Base-by-base conservation (phyloP, 805 yeast genomes). In the Yarrowia sp. region DNA sequence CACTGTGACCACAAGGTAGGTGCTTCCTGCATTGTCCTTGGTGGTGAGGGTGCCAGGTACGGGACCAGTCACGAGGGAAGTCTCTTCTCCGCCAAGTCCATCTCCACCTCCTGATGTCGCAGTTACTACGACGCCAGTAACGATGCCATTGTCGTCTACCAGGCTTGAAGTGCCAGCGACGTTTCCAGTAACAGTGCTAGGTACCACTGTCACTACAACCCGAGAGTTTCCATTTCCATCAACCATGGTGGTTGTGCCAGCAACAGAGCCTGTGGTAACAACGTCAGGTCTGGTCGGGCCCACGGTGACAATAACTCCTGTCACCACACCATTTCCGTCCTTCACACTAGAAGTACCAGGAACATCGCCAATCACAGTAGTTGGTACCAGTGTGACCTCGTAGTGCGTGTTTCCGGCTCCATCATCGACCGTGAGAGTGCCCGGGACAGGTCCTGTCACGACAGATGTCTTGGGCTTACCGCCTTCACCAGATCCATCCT, bases 131-230 rank as follows among this genome's bases (percentile, higher is more conserved):
- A 47, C 53, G 4, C 53, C 53, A 9, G 53, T 47, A 7, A 47
- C 53, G 15, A 47, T 10, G 8, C 53, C 53, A 47, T 47, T 19
- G 3, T 8, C 14, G 19, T 47, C 20, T 8, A 19, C 15, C 14
- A 47, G 19, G 19, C 53, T 47, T 4, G 56, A 50, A 5, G 56
- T 50, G 9, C 56, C 56, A 34, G 42, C n/a, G n/a, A 13, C 24
- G 9, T 30, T 5, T 10, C 53, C 53, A 49, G 24, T n/a, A 9
- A 49, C 53, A n/a, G 39, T 49, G 9, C 9, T 33, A 12, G 53
- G 53, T 3, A 49, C 53, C 9, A 49, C 19, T 10, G 49, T 44
- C 7, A 44, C 49, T 10, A 44, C 19, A 6, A 44, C 33, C 8
- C 12, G 30, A 8, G 33, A 14, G 17, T 24, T 46, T 13, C 50